Evolutionary conservation across 352 stramenopile genomes (phyloP), one percentile per base, ranked within the genome.

Genomic region (Globisporangium nagaii): DNA sequence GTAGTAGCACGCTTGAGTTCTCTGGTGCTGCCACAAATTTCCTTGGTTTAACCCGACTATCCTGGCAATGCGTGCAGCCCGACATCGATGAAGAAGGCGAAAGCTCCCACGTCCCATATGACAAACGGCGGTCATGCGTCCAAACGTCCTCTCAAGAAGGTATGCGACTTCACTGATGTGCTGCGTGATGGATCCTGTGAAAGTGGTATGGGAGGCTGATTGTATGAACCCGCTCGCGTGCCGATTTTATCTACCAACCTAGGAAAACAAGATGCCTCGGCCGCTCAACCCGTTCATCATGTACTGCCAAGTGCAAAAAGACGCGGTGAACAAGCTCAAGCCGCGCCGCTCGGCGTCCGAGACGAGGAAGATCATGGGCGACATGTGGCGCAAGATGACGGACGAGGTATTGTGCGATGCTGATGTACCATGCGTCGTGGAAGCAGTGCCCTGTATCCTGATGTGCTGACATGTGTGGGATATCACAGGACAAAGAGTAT

Each of bases 251-350:
- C n/a, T n/a, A n/a, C n/a, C n/a, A n/a, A n/a, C n/a, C n/a, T 72
- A 47, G 20, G 53, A 63, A 12, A 25, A 68, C 13, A 82, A 82
- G 28, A 60, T 62, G 56, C 78, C 74, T 12, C 79, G 81, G 13
- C 68, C 81, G 30, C 84, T 91, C 66, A 91, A 91, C 35, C 76
- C 81, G 35, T 91, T 91, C 56, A 88, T 91, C 50, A 79, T 91
- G 65, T 91, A 76, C 55, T 91, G 81, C 39, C 81, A 91, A 62
- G 68, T 90, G 41, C 81, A 91, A 39, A 86, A 88, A 35, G 79
- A 89, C 17, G 55, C 69, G 27, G 66, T 89, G 22, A 63, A 62
- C 22, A 79, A 76, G 17, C 71, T 68, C n/a, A 80, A 80, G 46
- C 48, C 60, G 8, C 64, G 71, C 1, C 76, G 76, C 4, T 91